Evolutionary conservation across 192 early-diverging fungal genomes (phyloP), one percentile per base, ranked within the genome.

Genomic region (Entophlyctis helioformis): DNA sequence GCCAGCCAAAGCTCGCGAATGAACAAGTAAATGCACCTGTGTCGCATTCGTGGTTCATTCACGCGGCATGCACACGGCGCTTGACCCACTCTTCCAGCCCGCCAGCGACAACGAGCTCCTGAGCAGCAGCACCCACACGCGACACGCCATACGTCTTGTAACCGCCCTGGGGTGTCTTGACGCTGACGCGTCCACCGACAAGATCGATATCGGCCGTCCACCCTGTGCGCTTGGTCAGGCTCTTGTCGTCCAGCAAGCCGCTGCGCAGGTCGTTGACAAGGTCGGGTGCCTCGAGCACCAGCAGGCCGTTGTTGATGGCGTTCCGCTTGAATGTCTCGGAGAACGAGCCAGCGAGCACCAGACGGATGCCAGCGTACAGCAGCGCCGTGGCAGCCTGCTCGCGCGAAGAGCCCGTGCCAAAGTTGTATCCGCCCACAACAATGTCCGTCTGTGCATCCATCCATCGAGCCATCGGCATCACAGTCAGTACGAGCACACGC

Each of bases 251-350:
- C 10, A 19, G 31, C 36, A 64, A 62, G 31, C 42, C 59, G 7
- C 62, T 44, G 27, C 80, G 72, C 40, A 96, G 56, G 54, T 84
- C 81, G 23, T 66, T 49, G 12, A 98, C 86, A 15, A 98, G 66
- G 40, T 70, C 70, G 4, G 88, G 85, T 25, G 78, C 78, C 62
- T 96, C 95, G 29, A 96, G 79, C 26, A 93, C 80, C 25, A 95
- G 56, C 15, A 98, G 71, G 3, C 91, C 92, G 60, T 98, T 98
- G 75, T 98, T 98, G 57, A 98, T 88, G 15, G 91, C 91, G 50
- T 98, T 98, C 36, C 95, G 85, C 69, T 98, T 98, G 66, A 92
- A 98, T 0, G 86, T 98, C 59, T 98, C 92, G n/a, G 84, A 87
- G 46, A 89, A 87, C 15, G 92, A 93, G 5, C 87, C 92, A 38